Base-by-base conservation (phyloP, 2,329 filamentous ascomycete genomes). In the Fusarium dimerum region DNA sequence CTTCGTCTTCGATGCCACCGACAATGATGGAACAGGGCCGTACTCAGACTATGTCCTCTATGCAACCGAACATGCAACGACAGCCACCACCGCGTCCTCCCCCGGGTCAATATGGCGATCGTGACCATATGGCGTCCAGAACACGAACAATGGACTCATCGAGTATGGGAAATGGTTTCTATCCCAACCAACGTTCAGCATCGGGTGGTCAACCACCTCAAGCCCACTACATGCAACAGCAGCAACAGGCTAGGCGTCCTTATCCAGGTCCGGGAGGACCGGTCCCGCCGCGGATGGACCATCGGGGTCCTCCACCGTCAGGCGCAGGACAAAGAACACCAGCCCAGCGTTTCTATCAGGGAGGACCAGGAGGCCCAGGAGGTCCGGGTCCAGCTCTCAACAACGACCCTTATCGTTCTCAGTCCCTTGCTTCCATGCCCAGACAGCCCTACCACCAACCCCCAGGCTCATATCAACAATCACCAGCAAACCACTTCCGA, bases 361-460 rank as follows among this genome's bases (percentile, higher is more conserved):
- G 81, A 63, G 81, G 82, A 17, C 80, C 10, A 5, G 32, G 32
- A 5, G 32, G 32, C 13, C 5, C 32, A 15, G 32, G 32, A 12
- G 32, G 10, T 36, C 32, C 62, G 30, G 60, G 47, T 32, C 63
- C 85, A 45, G 90, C 91, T 42, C 73, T 95, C 73, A 94, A 94
- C 68, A 86, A 84, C 36, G 93, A 97, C 71, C 80, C 87, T 6
- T 95, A 92, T 74, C 85, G 94, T 53, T 95, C 94, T n/a, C 91
- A 96, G 65, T 97, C 93, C 34, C 85, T 99, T 68, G 93, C 91
- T 38, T 86, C 86, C 56, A 81, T 83, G 59, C 81, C 87, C 47
- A 85, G 91, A 56, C 90, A 89, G 36, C 84, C 88, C 72, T 90
- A 91, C 67, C 82, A 86, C 50, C 82, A 81, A 45, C 82, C 84